Evolutionary conservation across 768 basidiomycete genomes (phyloP).

Genomic region (Serpula lacrymans): DNA sequence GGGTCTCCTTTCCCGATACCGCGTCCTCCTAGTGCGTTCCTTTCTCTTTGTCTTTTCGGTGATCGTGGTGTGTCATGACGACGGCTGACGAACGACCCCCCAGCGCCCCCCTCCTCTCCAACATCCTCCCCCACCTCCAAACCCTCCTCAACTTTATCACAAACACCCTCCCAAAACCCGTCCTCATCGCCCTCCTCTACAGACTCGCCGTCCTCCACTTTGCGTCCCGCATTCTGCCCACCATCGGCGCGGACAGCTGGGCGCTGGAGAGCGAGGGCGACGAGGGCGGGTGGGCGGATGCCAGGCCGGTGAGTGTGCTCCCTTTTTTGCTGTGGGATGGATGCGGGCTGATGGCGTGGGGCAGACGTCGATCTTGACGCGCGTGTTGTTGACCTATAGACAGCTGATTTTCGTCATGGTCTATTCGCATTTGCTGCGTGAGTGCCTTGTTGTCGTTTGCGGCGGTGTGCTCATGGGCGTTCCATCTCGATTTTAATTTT

Average conservation of each 20-base stretch:
- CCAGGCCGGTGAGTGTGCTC: slow-evolving; percentile 73
- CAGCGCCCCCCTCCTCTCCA: slow-evolving; percentile 73
- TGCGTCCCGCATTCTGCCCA: slow-evolving; percentile 79
- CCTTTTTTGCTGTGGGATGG: too few species aligned
- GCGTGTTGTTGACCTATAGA: slow-evolving; percentile 74
- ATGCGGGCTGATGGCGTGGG: slow-evolving; percentile 4
- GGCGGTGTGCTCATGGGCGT: slow-evolving; percentile 3
- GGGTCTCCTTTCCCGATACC: slow-evolving; percentile 67
- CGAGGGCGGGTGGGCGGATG: slow-evolving; percentile 65
- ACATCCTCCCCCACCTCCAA: slow-evolving; percentile 79
- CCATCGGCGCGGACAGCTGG: slow-evolving; percentile 81
- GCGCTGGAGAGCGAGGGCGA: slow-evolving; percentile 62
- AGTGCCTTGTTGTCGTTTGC: slow-evolving; percentile 25
- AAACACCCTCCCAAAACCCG: slow-evolving; percentile 83
- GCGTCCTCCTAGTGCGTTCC: slow-evolving; percentile 71
- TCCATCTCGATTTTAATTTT: neutral
- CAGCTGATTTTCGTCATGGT: slow-evolving; percentile 84
- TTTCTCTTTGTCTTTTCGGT: neutral
- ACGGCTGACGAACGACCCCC: slow-evolving; percentile 8
- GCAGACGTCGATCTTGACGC: slow-evolving; percentile 75
- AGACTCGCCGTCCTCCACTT: slow-evolving; percentile 78
- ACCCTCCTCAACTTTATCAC: slow-evolving; percentile 77
- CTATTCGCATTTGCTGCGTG: slow-evolving; percentile 82
- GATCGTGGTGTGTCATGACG: too few species aligned
- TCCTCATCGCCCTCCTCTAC: slow-evolving; percentile 75